phyloP scores from a whole-genome alignment of 1,139 yeast genomes.

The Petasospora rhodanensis region DNA sequence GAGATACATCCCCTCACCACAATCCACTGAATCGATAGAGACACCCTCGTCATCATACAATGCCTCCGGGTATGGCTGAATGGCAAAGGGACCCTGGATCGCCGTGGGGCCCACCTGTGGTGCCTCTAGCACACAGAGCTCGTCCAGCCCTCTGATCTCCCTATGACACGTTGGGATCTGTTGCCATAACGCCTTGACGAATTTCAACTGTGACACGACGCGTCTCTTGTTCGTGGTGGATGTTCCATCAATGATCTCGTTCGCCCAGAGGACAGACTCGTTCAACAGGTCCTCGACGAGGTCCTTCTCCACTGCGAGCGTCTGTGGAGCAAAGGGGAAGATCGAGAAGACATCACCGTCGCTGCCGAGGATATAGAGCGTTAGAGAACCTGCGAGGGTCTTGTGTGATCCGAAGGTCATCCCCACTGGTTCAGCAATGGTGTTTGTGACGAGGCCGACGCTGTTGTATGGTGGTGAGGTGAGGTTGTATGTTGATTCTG shows the following conservation, averaged over 20 bases:
- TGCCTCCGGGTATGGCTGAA: constrained; percentile 42
- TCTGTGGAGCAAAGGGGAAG: constrained; percentile 51
- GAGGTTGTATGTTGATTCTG: constrained; percentile 25
- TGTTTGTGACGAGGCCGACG: constrained; percentile 26
- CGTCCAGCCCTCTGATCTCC: constrained; percentile 15
- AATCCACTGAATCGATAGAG: constrained; percentile 9
- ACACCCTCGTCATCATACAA: constrained; percentile 25
- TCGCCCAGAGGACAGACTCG: constrained; percentile 34
- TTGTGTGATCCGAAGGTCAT: constrained; percentile 44
- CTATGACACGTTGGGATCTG: constrained; percentile 17
- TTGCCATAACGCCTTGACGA: constrained; percentile 26
- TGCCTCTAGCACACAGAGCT: constrained; percentile 8
- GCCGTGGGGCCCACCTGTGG: constrained; percentile 1
- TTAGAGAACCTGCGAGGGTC: constrained; percentile 35
- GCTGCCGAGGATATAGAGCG: constrained; percentile 44
- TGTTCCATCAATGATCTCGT: constrained; percentile 20
- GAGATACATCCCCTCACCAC: constrained; percentile 9
- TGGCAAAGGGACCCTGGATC: constrained; percentile 49
- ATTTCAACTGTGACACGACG: constrained; percentile 28
- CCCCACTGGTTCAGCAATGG: constrained; percentile 35
- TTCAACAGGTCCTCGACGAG: constrained; percentile 38
- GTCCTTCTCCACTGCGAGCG: constrained; percentile 28
- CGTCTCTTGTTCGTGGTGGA: constrained; percentile 19
- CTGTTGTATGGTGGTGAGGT: constrained; percentile 23
- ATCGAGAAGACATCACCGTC: constrained; percentile 53